Evolutionary conservation across 2,329 filamentous ascomycete genomes (phyloP).

Genomic region (Botrytis squamosa): DNA sequence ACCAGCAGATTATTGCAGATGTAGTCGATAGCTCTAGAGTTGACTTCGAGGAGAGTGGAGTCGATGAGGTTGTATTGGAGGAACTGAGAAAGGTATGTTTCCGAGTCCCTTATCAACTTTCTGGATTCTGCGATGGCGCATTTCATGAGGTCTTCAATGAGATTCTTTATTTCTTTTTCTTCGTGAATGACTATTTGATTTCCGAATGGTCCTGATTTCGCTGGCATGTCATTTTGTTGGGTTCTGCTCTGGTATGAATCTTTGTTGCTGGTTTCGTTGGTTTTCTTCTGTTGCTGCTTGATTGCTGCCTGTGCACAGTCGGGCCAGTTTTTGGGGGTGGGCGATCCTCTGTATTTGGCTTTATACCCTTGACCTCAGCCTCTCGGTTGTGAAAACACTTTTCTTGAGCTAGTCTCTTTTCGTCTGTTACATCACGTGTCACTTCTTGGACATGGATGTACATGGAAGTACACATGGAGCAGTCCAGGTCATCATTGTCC

Average conservation of each 20-base stretch:
- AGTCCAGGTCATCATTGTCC: neutral
- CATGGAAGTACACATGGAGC: neutral
- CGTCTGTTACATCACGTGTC: conserved; percentile 27
- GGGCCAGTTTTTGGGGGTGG: conserved; percentile 34
- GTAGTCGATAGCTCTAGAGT: conserved; percentile 89
- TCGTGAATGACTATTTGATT: conserved; percentile 1
- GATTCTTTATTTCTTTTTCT: conserved; percentile 3
- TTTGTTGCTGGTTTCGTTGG: conserved; percentile 9
- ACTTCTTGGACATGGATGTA: neutral
- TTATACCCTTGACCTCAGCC: conserved; percentile 35
- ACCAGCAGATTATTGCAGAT: conserved; percentile 74
- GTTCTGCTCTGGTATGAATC: neutral
- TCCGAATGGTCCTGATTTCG: neutral
- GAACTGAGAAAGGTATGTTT: conserved; percentile 81
- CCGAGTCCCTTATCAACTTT: neutral
- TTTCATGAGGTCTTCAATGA: conserved; percentile 6
- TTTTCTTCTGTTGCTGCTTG: conserved; percentile 5
- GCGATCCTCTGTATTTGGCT: conserved; percentile 39
- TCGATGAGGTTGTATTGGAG: conserved; percentile 81
- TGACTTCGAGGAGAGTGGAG: conserved; percentile 95
- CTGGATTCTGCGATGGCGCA: conserved; percentile 4
- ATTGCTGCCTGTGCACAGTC: conserved; percentile 28
- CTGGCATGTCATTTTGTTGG: neutral
- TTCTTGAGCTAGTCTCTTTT: conserved; percentile 32
- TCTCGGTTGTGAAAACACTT: conserved; percentile 32